Conservation (phyloP, 2,329 filamentous ascomycete species). For the Bisporella sp. region DNA sequence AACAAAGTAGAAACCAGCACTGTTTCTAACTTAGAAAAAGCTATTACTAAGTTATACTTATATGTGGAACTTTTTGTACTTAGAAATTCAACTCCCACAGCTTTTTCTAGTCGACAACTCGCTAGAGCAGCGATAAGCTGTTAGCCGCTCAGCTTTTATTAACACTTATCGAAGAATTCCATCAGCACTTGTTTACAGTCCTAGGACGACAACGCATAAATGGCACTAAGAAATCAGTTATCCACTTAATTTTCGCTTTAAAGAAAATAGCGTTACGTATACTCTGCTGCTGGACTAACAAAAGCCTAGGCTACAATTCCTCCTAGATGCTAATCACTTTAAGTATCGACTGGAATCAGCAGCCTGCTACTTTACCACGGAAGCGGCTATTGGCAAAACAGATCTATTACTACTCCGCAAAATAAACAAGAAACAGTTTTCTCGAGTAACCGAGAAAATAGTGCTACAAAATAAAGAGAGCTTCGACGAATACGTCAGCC, state of each 20-base stretch:
- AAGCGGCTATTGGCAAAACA: neutral
- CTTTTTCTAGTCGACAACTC: conserved; percentile 1
- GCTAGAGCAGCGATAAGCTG: neutral
- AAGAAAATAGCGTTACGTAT: conserved; percentile 1
- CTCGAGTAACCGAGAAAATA: neutral
- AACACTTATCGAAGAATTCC: conserved; percentile 1
- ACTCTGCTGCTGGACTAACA: conserved; percentile 14
- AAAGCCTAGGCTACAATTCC: conserved; percentile 7
- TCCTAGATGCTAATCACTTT: conserved; percentile 11
- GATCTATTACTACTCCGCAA: neutral
- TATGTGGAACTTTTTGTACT: conserved; percentile 1
- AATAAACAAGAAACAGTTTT: neutral
- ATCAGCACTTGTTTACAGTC: conserved; percentile 1
- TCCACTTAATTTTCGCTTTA: conserved; percentile 3
- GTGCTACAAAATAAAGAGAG: neutral
- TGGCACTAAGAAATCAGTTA: neutral
- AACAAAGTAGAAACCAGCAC: neutral
- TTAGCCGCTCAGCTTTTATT: neutral
- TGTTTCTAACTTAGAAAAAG: conserved; percentile 1
- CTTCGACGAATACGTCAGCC: conserved; percentile 12
- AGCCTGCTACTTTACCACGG: conserved; percentile 2
- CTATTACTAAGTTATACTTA: conserved; percentile 1
- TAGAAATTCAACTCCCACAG: conserved; percentile 1
- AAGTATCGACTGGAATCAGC: conserved; percentile 15
- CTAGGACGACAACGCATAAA: neutral